A percentile compares a stretch with the other conserved stretches of the same genome.
These are phyloP conservation scores for Microsporum canis DNA, from an alignment of 2,329 filamentous ascomycete species.

Conservation along the genomic window DNA sequence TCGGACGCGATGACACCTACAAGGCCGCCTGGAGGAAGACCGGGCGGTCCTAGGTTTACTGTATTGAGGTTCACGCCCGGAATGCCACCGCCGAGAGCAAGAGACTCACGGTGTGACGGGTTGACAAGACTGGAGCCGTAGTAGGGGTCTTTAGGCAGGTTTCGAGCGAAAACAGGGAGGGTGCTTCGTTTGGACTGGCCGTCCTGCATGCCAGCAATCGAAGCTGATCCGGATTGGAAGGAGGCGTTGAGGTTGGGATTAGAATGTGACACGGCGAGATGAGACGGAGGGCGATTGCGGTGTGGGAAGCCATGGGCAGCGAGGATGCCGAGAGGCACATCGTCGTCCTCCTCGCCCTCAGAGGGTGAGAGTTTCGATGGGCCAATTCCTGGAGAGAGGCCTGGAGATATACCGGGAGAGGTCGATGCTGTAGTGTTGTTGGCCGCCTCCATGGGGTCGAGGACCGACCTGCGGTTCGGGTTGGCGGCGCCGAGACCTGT, in stretches of 20 bases:
- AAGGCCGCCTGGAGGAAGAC: slow-evolving; percentile 59
- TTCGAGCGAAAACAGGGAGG: slow-evolving; percentile 71
- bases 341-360: slow-evolving; percentile 67
- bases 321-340: slow-evolving; percentile 74
- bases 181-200: slow-evolving; percentile 34
- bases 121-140: slow-evolving; percentile 66
- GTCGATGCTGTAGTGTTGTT: not conserved
- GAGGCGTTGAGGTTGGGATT: slow-evolving; percentile 59
- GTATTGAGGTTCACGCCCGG: slow-evolving; percentile 26
- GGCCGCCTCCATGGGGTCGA: slow-evolving; percentile 10
- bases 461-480: slow-evolving; percentile 25
- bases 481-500: slow-evolving; percentile 41
- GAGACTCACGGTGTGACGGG: slow-evolving; percentile 59
- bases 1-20: slow-evolving; percentile 81
- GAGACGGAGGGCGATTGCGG: slow-evolving; percentile 62
- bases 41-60: slow-evolving; percentile 23
- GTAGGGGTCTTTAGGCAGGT: slow-evolving; percentile 76
- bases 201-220: slow-evolving; percentile 42
- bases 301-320: slow-evolving; percentile 80
- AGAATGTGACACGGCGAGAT: slow-evolving; percentile 52
- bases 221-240: slow-evolving; percentile 44
- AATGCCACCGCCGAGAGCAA: slow-evolving; percentile 54
- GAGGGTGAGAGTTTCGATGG: slow-evolving; percentile 29
- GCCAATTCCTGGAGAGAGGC: not conserved
- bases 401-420: not conserved